Evolutionary conservation across 2,329 filamentous ascomycete genomes (phyloP).

Genomic region (Phialophora chinensis): DNA sequence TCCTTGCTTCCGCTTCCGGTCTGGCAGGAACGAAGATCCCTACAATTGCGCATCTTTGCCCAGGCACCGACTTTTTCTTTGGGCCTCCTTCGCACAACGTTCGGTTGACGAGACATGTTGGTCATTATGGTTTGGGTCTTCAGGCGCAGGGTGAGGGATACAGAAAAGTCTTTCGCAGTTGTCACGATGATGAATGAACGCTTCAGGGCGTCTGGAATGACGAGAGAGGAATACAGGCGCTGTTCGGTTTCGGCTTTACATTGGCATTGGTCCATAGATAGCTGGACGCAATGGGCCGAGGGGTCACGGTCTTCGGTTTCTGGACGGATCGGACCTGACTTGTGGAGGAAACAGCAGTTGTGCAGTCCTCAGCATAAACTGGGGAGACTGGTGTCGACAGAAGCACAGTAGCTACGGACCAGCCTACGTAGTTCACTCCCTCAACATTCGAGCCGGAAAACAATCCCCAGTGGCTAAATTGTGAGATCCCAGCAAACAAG

Average conservation of each 20-base stretch:
- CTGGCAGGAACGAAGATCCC: not conserved
- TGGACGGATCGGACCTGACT: not conserved
- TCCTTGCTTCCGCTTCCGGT: not conserved
- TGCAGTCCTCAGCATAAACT: not conserved
- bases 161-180: slow-evolving; percentile 16
- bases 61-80: not conserved
- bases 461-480: not conserved
- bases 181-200: slow-evolving; percentile 11
- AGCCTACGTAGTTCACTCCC: not conserved
- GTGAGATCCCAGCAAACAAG: not conserved
- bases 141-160: slow-evolving; percentile 14
- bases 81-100: not conserved
- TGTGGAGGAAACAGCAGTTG: not conserved
- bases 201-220: slow-evolving; percentile 7
- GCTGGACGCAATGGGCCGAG: not conserved
- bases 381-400: not conserved
- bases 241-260: slow-evolving; percentile 9
- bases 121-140: not conserved
- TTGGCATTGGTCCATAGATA: not conserved
- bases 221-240: not conserved
- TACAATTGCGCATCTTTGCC: not conserved
- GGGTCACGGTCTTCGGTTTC: not conserved
- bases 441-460: not conserved
- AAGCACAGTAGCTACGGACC: not conserved
- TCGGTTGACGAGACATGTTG: not conserved